Conservation (phyloP, 768 basidiomycete species). For the Boletus subcaerulescens region DNA sequence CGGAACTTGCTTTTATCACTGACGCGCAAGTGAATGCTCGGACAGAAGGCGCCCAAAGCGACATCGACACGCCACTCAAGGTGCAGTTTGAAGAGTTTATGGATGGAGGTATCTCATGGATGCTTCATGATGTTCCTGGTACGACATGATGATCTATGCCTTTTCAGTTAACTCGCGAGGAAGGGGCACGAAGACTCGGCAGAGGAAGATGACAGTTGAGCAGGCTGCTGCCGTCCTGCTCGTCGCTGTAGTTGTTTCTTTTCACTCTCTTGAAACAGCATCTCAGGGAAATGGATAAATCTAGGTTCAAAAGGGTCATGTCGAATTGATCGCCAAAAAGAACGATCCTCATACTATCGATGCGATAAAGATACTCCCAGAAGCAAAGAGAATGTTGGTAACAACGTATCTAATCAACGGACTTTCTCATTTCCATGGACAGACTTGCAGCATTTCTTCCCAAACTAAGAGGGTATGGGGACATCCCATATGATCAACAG, state of each 20-base stretch:
- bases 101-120: constrained; percentile 19
- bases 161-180: constrained; percentile 26
- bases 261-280: background rate
- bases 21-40: constrained; percentile 7
- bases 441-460: constrained; percentile 29
- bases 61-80: constrained; percentile 14
- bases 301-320: constrained; percentile 27
- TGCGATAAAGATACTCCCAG: constrained; percentile 24
- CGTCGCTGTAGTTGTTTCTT: constrained; percentile 13
- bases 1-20: constrained; percentile 25
- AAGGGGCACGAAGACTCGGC: constrained; percentile 13
- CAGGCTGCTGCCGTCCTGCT: constrained; percentile 26
- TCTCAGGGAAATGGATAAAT: background rate
- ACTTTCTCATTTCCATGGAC: background rate
- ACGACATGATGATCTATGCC: background rate
- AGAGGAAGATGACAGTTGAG: constrained; percentile 21
- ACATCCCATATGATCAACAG: constrained; percentile 25
- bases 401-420: background rate
- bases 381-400: constrained; percentile 22
- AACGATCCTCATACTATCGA: constrained; percentile 17
- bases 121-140: background rate
- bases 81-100: constrained; percentile 27
- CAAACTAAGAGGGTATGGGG: constrained; percentile 28
- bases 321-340: constrained; percentile 17
- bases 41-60: background rate